phyloP scores from a whole-genome alignment of 192 early-diverging fungal species.

The Linderina pennispora region DNA sequence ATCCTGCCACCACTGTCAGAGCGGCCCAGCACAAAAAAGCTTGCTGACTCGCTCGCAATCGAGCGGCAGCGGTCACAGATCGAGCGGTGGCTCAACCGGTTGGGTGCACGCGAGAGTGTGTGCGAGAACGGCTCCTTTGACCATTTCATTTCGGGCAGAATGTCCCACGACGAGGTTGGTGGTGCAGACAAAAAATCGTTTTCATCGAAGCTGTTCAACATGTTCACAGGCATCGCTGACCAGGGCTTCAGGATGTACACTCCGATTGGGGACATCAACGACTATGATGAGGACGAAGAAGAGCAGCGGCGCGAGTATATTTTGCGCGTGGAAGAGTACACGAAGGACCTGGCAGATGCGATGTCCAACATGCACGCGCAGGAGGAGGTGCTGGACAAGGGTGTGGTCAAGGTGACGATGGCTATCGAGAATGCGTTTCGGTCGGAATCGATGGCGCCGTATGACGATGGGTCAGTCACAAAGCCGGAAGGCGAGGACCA shows the following conservation, averaged over 20 bases:
- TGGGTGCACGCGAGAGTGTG: conserved; percentile 33
- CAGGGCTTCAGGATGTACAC: conserved; percentile 28
- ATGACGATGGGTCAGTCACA: background rate
- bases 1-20: conserved; percentile 33
- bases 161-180: conserved; percentile 17
- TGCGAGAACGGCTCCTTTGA: conserved; percentile 29
- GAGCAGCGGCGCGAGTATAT: conserved; percentile 41
- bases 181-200: conserved; percentile 22
- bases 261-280: conserved; percentile 37
- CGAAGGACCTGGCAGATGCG: conserved; percentile 15
- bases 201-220: conserved; percentile 29
- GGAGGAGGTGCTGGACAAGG: conserved; percentile 27
- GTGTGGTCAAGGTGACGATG: conserved; percentile 20
- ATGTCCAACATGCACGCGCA: conserved; percentile 26
- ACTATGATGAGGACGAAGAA: conserved; percentile 43
- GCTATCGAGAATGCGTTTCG: conserved; percentile 28
- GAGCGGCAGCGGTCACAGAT: conserved; percentile 36
- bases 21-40: conserved; percentile 11
- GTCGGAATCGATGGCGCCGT: conserved; percentile 4
- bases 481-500: background rate
- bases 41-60: conserved; percentile 12
- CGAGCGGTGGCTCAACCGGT: conserved; percentile 43
- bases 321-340: conserved; percentile 18
- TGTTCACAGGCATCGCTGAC: conserved; percentile 22
- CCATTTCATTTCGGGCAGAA: conserved; percentile 28